Base-by-base conservation (phyloP, 1,284 basidiomycete genomes). In the Ganoderma multipileum region DNA sequence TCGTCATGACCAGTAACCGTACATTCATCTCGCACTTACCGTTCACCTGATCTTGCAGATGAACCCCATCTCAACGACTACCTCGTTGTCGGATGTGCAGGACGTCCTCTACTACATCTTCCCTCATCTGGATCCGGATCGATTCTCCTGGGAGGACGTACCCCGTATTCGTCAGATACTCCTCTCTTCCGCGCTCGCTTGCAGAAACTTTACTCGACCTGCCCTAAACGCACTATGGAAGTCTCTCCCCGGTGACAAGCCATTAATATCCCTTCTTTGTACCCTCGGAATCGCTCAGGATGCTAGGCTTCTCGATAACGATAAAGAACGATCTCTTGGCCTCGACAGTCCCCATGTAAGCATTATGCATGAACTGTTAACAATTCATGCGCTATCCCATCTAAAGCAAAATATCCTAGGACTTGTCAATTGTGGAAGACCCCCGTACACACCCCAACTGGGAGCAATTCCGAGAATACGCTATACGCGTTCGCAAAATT, bases 61-160 rank as follows among this genome's bases (percentile, higher is more conserved):
- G 39, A 18, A 60, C 11, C 11, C 39, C 14, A 28, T 28, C 1
- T 3, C 23, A 39, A 12, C 33, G 1, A 33, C 11, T 4, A 11
- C 33, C 11, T 28, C 59, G 23, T 26, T 60, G 7, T 60, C 12
- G 20, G 64, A 61, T 36, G 64, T 61, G n/a, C 54, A 67, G 3
- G 65, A 67, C 54, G 57, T 67, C 38, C 41, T 67, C n/a, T 59
- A 59, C 54, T 30, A 57, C 7, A 41, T 67, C 52, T 58, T 63
- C 11, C 54, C 42, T 2, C 23, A 67, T 23, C 42, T 67, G 30
- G 54, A 67, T 44, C 61, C 61, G 0, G n/a, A 61, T 14, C 20
- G 33, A 41, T 26, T n/a, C 7, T 44, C 42, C 42, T n/a, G 4
- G 1, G 18, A 44, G 18, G 20, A 44, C 7, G 42, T 44, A 20